A percentile compares a stretch with the other conserved stretches of the same genome.
Evolutionary conservation across 805 yeast genomes (phyloP).

Genomic region (Saturnispora diversa): DNA sequence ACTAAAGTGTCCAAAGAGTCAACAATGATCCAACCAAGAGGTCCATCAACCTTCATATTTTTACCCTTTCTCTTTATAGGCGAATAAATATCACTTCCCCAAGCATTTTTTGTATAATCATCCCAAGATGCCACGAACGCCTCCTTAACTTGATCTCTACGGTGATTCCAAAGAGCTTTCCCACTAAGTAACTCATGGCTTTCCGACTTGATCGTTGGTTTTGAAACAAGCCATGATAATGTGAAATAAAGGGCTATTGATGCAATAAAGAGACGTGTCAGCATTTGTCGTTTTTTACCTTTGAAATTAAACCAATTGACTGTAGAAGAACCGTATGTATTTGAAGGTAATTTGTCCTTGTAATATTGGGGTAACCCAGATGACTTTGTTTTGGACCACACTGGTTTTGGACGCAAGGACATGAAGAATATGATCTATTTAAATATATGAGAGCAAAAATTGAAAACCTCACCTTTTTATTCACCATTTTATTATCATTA

Average conservation of each 20-base stretch:
- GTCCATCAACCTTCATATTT: slow-evolving; percentile 65
- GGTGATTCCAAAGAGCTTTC: slow-evolving; percentile 34
- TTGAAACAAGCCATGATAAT: slow-evolving; percentile 19
- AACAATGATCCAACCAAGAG: slow-evolving; percentile 90
- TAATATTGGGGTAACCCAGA: slow-evolving; percentile 37
- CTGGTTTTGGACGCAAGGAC: slow-evolving; percentile 15
- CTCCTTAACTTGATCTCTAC: slow-evolving; percentile 51
- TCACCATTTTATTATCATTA: background rate
- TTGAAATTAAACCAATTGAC: slow-evolving; percentile 12
- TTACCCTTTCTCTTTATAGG: slow-evolving; percentile 57
- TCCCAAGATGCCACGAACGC: slow-evolving; percentile 73
- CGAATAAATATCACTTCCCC: slow-evolving; percentile 75
- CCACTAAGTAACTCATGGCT: background rate
- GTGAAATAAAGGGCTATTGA: slow-evolving; percentile 36
- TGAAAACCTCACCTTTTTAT: background rate
- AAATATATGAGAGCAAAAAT: background rate
- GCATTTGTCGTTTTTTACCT: slow-evolving; percentile 30
- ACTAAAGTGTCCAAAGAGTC: slow-evolving; percentile 79
- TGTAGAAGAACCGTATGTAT: slow-evolving; percentile 9
- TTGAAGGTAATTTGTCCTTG: slow-evolving; percentile 37
- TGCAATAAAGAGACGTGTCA: slow-evolving; percentile 36
- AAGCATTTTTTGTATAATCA: slow-evolving; percentile 64
- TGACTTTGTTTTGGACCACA: slow-evolving; percentile 8
- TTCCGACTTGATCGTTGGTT: background rate
- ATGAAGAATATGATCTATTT: background rate